Evolutionary conservation across 129 eudicot genomes (phyloP), one percentile per base, ranked within the genome.

Genomic region (Pittosporum tobira): DNA sequence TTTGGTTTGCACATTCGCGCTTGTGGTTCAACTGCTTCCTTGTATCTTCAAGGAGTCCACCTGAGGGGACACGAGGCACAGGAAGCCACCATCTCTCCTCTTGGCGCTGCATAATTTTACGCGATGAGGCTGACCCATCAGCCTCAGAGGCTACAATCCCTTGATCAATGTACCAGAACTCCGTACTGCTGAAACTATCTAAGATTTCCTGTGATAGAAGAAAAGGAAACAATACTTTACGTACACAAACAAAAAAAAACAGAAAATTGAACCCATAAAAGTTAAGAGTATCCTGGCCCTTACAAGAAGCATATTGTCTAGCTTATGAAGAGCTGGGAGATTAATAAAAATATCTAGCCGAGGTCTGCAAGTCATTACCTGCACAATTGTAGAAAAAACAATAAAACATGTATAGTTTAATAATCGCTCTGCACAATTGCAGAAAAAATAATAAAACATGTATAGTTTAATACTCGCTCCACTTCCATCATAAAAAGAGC

Each of bases 21-120:
- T 73, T 93, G 77, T 79, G 72, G 29, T 67, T 78, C 60, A 93
- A 60, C 49, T 71, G 74, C 70, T 79, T 93, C 54, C 96, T 69
- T 45, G 75, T 63, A 15, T 42, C 67, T 58, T 84, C 96, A 6
- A 72, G 85, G 30, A 93, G 88, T 62, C 99, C 99, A 15, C 80
- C 85, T n/a, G 88, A 64, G 46, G 96, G 94, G 49, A 93, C 96
- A 21, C 99, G 88, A 54, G 99, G 99, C 43, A 91, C 96, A 5
- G 99, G 99, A 47, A 91, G 79, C 99, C 99, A 91, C 99, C 99
- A 91, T 31, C 87, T 91, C 36, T 87, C 99, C 70, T 87, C 90
- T 68, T 91, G 96, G 51, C 99, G 80, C 51, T 86, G 88, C 71
- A 72, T 73, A 8, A 84, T 68, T 64, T 83, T 84, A 46, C 65